A percentile compares a stretch with the other conserved stretches of the same genome.
Evolutionary conservation across 345 rosid species (phyloP).

Genomic region (Arabidopsis thaliana): TAIR10.1 NC_003074.8:10396001-10396500

Average conservation of each 20-base stretch:
- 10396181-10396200: neutral
- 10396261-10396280: too few relatives aligned
- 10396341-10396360: too few relatives aligned
- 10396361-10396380: too few relatives aligned
- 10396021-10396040: neutral
- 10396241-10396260: neutral
- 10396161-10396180: neutral
- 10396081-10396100: neutral
- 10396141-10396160: neutral
- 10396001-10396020: neutral
- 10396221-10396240: neutral
- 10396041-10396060: too few relatives aligned
- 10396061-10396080: neutral
- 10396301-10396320: too few relatives aligned
- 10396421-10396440: too few relatives aligned
- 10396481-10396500: neutral
- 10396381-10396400: too few relatives aligned
- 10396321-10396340: too few relatives aligned
- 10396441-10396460: too few relatives aligned
- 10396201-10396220: neutral
- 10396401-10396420: too few relatives aligned
- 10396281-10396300: too few relatives aligned
- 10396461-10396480: too few relatives aligned
- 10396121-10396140: neutral
- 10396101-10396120: neutral